Base-by-base conservation (phyloP, 306 rosid genomes). In the Gastrolobium bilobum region DNA sequence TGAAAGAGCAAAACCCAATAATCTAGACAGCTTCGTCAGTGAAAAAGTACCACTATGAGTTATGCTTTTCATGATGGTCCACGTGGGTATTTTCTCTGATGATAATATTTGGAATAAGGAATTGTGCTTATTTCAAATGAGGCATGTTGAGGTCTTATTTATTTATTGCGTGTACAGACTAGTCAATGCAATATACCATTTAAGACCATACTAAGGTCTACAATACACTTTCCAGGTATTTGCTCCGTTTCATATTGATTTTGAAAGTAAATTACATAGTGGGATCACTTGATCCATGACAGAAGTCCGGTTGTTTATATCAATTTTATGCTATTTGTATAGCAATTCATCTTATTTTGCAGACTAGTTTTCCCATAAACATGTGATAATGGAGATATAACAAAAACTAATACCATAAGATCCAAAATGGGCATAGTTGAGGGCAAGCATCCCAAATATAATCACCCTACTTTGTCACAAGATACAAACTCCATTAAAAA, bases 371-470 rank as follows among this genome's bases (percentile, higher is more conserved):
- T 30, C 10, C 8, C n/a, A 58, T 4, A 1, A 8, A 7, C 60
- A 43, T 33, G 50, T 7, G 42, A 2, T 40, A 66, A 31, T 0
- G 33, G 5, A 53, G 29, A 78, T 59, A 29, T 8, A 20, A 11
- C 53, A 58, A 38, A 58, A 67, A 10, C 5, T 37, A 46, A 43
- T 30, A 33, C 8, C 69, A 57, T 47, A 78, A 4, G 75, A 66
- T 38, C 63, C 53, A 29, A 66, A 29, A 66, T 9, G 53, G 46
- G 35, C 20, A 65, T 40, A 76, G 65, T 76, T 58, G 3, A 52
- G 39, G 46, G 67, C 68, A 77, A 58, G 13, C 57, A 40, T 39
- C 29, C 74, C 38, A 54, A 67, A 67, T 57, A 47, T 26, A 43
- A 60, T 26, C 72, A 58, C 38, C 65, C 60, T 33, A 8, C 31